Evolutionary conservation across 1,284 basidiomycete species (phyloP), one percentile per base, ranked within the genome.

Genomic region (Wolfiporia cocos): DNA sequence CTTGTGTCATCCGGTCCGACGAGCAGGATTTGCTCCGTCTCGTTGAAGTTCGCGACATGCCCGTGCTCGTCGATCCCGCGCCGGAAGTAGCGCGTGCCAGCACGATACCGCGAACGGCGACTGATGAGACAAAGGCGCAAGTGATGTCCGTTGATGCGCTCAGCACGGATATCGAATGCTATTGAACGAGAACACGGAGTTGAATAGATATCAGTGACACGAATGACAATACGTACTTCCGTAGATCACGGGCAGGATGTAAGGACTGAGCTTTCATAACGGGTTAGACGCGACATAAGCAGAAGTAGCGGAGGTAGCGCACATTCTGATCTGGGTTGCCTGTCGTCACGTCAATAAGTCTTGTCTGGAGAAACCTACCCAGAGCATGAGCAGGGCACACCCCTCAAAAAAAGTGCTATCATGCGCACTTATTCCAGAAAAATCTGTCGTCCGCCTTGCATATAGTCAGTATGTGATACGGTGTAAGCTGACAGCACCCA

Each of bases 341-440:
- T 32, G 55, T 50, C 3, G 67, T 73, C 40, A 76, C 70, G 43
- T 91, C 84, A 42, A 90, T 86, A 38, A 92, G 62, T 49, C 78
- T 76, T 18, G 76, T 72, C 46, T 91, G 86, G 39, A 92, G 58
- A 58, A 78, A 86, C 61, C 83, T 86, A 33, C 23, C 20, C 10
- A 19, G 15, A 19, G 39, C 17, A 47, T 47, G 22, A 42, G 30
- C 46, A 34, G 31, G 11, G 14, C 9, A 2, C 26, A 12, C 4
- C 7, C 7, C 17, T 39, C 9, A 28, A 11, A 20, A 47, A 42
- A 41, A 59, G 52, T 26, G 73, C 66, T 50, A n/a, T n/a, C n/a
- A n/a, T n/a, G n/a, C n/a, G n/a, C 67, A 90, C 76, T 83, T 88
- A 66, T 99, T 99, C 95, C 95, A 99, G 68, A 98, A 99, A 70